Evolutionary conservation across 75 land plant genomes (phyloP).

Genomic region (Sequoia sempervirens): DNA sequence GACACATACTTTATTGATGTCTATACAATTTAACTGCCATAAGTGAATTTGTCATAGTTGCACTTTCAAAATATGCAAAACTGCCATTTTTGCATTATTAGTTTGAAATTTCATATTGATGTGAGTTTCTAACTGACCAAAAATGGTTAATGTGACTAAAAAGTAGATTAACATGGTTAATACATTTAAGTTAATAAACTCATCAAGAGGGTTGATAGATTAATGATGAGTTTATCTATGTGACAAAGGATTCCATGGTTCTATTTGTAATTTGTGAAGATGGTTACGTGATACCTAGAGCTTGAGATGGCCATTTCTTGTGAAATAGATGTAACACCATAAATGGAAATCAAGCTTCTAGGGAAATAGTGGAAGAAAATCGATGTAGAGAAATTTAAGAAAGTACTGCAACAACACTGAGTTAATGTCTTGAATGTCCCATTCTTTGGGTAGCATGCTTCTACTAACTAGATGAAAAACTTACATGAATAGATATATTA

Average conservation of each 20-base stretch:
- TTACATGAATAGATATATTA: no score
- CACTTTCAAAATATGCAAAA: not conserved
- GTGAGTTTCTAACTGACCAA: not conserved
- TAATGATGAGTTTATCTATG: no score
- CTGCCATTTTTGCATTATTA: not conserved
- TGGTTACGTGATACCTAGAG: no score
- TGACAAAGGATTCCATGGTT: not conserved
- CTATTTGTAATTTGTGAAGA: not conserved
- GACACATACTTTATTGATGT: no score
- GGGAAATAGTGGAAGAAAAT: not conserved
- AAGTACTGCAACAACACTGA: constrained; percentile 2
- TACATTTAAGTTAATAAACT: no score
- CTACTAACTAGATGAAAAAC: constrained; percentile 7
- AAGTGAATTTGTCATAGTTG: not conserved
- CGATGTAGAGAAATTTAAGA: no score
- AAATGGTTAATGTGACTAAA: not conserved
- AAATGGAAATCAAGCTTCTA: not conserved
- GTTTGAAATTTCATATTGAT: not conserved
- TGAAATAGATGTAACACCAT: not conserved
- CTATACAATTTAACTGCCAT: not conserved
- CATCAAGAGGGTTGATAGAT: not conserved
- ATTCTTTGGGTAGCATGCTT: not conserved
- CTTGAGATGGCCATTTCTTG: no score
- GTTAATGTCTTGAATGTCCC: no score
- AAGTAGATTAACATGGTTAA: not conserved